phyloP scores from a whole-genome alignment of 164 flowering plant genomes.

The Stephania japonica region DNA sequence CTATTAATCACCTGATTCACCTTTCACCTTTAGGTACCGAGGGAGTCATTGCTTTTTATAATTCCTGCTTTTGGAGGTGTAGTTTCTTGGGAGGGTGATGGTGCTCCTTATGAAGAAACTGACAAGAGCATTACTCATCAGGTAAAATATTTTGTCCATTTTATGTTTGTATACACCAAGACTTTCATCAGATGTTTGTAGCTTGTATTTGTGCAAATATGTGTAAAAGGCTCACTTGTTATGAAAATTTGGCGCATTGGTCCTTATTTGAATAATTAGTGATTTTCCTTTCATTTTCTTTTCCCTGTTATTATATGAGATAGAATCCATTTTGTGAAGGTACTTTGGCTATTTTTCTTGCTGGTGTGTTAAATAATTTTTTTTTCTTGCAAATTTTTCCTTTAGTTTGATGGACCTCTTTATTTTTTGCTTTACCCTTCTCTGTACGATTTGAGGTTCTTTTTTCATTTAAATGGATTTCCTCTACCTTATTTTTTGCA shows the following conservation, averaged over 20 bases:
- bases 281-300: too few relatives aligned
- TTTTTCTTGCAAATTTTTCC: too few relatives aligned
- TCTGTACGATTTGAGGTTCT: too few relatives aligned
- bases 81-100: constrained; percentile 96
- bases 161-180: not conserved
- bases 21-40: constrained; percentile 69
- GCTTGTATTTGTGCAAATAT: not conserved
- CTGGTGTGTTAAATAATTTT: not conserved
- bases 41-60: constrained; percentile 82
- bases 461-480: too few relatives aligned
- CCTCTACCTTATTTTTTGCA: too few relatives aligned
- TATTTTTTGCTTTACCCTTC: too few relatives aligned
- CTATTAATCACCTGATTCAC: not conserved
- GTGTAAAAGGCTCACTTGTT: not conserved
- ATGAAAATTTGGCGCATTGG: not conserved
- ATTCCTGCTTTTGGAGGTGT: constrained; percentile 91
- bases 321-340: not conserved
- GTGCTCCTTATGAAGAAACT: constrained; percentile 67
- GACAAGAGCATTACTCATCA: constrained; percentile 82
- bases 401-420: too few relatives aligned
- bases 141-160: constrained; percentile 27
- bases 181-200: not conserved
- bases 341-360: not conserved
- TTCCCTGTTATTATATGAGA: too few relatives aligned
- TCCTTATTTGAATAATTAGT: too few relatives aligned